Base-by-base conservation (phyloP, 2,329 filamentous ascomycete genomes). In the Trichoderma breve region DNA sequence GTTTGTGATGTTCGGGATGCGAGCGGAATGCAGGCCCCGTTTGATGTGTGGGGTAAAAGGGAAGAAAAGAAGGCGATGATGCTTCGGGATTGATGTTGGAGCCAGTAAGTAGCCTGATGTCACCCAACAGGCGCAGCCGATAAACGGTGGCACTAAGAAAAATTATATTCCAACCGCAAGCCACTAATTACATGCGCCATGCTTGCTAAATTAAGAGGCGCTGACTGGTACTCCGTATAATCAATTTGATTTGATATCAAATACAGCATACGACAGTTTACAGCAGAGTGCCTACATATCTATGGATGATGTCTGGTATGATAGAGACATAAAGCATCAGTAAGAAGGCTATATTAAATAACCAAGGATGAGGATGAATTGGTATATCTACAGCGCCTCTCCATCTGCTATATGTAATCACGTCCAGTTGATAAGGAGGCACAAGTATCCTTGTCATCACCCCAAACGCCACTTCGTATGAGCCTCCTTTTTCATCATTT, bases 11-110 rank as follows among this genome's bases (percentile, higher is more conserved):
- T 28, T 47, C 18, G 36, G n/a, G 65, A 60, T 69, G 55, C 53
- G 65, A 47, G 55, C 51, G 68, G 43, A 64, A 43, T 64, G 60
- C 47, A 57, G 43, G 43, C 58, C 68, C 60, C 60, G 26, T 18
- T 64, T 18, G 68, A 64, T 57, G 51, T 71, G 68, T 71, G 68
- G 68, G 68, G 68, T 71, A 71, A 32, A 62, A 62, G 43, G 11
- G 55, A 61, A 34, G 39, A 55, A 53, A 36, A 51, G 30, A 70
- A 70, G 67, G 57, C 28, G 67, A 61, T 62, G 67, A 61, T 70
- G 67, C 39, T 70, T 61, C 67, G 57, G 67, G 57, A 53, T 70
- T 62, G 36, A 70, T 51, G 39, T 62, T 43, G 18, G 51, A 39
- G 18, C 12, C 34, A 63, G 18, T 6, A 51, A 63, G 47, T 64